Evolutionary conservation across 2,329 filamentous ascomycete genomes (phyloP).

Genomic region (Annulohypoxylon truncatum): DNA sequence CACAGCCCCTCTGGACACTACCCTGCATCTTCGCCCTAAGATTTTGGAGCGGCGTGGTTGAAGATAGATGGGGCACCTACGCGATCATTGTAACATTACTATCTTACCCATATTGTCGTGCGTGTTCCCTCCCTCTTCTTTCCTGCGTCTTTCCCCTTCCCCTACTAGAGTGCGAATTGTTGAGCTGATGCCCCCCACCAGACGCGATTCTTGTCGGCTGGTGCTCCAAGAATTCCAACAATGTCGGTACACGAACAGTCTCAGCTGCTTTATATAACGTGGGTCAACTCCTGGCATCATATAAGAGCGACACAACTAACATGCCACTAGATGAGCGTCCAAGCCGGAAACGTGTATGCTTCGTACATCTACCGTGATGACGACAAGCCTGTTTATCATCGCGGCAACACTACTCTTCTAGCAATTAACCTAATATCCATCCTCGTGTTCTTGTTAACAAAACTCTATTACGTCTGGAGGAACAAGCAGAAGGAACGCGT

Average conservation of each 20-base stretch:
- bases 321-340: slow-evolving; percentile 51
- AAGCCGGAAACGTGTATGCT: slow-evolving; percentile 51
- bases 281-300: slow-evolving; percentile 22
- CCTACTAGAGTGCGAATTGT: neutral
- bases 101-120: slow-evolving; percentile 65
- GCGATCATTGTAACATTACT: slow-evolving; percentile 61
- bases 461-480: slow-evolving; percentile 63
- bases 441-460: slow-evolving; percentile 61
- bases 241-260: slow-evolving; percentile 68
- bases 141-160: no score
- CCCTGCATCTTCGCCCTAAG: slow-evolving; percentile 64
- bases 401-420: slow-evolving; percentile 66
- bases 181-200: slow-evolving; percentile 10
- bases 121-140: slow-evolving; percentile 15
- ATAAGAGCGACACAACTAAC: neutral
- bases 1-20: slow-evolving; percentile 65
- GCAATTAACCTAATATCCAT: slow-evolving; percentile 63
- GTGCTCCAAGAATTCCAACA: slow-evolving; percentile 69
- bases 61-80: slow-evolving; percentile 63
- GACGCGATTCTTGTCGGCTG: slow-evolving; percentile 70
- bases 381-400: slow-evolving; percentile 65
- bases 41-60: slow-evolving; percentile 57
- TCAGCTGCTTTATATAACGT: slow-evolving; percentile 69
- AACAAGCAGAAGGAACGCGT: slow-evolving; percentile 60
- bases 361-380: slow-evolving; percentile 64